A percentile compares a stretch with the other conserved stretches of the same genome.
Conservation (phyloP, 768 basidiomycete genomes). For the Lactarius tabidus region DNA sequence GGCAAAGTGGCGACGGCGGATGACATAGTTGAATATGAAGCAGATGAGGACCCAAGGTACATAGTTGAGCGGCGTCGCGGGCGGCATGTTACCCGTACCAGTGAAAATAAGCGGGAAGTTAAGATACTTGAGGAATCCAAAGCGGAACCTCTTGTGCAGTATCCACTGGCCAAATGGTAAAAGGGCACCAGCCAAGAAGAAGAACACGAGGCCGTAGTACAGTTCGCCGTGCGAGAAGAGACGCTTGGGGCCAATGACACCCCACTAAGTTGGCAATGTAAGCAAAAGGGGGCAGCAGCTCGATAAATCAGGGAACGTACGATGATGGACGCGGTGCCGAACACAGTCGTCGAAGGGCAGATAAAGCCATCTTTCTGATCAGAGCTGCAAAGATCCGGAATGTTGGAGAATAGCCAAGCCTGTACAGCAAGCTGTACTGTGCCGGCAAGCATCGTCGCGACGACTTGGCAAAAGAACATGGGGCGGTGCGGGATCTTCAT, state of each 20-base stretch:
- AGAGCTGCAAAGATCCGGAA: conserved; percentile 53
- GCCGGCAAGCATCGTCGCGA: conserved; percentile 64
- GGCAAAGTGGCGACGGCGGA: conserved; percentile 36
- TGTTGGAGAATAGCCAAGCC: conserved; percentile 70
- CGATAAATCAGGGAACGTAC: conserved; percentile 36
- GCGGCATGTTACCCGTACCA: conserved; percentile 40
- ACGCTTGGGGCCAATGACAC: conserved; percentile 71
- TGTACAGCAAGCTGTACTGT: conserved; percentile 76
- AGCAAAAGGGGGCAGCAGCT: not conserved
- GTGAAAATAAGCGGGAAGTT: conserved; percentile 47
- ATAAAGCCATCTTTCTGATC: conserved; percentile 60
- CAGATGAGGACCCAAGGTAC: conserved; percentile 38
- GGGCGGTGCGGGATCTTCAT: conserved; percentile 71
- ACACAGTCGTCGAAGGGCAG: conserved; percentile 66
- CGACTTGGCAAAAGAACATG: conserved; percentile 70
- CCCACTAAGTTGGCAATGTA: conserved; percentile 32
- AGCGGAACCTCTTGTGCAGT: conserved; percentile 30
- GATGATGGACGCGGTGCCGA: conserved; percentile 75
- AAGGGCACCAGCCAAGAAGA: conserved; percentile 73
- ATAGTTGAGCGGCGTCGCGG: conserved; percentile 41
- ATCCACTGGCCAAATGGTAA: conserved; percentile 55
- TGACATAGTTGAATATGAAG: conserved; percentile 37
- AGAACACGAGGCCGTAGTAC: conserved; percentile 47
- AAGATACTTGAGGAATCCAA: conserved; percentile 49
- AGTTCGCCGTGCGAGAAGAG: conserved; percentile 7